A percentile compares a stretch with the other conserved stretches of the same genome.
Conservation (phyloP, 1,284 basidiomycete species). For the Ganoderma sinense region DNA sequence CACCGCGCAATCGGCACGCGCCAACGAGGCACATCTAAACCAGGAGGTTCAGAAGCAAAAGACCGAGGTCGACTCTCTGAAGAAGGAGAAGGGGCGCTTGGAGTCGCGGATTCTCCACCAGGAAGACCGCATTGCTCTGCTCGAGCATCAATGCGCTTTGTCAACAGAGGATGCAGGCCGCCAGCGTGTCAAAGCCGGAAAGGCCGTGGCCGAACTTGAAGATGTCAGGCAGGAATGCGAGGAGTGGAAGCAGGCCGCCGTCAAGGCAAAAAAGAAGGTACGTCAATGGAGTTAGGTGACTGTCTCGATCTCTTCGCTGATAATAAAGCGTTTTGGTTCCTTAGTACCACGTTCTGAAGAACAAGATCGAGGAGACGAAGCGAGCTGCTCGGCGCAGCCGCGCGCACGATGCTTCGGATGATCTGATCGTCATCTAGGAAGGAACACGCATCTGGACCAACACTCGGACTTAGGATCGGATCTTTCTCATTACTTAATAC, state of each 20-base stretch:
- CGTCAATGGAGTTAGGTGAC: neutral
- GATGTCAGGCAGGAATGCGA: constrained; percentile 13
- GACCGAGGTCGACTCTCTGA: constrained; percentile 1
- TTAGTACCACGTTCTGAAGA: constrained; percentile 29
- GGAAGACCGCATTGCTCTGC: constrained; percentile 13
- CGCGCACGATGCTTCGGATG: constrained; percentile 16
- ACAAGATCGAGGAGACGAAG: constrained; percentile 19
- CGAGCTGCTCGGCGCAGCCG: constrained; percentile 10
- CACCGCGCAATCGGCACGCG: constrained; percentile 8
- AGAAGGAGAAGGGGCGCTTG: constrained; percentile 9
- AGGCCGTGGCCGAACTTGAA: constrained; percentile 7
- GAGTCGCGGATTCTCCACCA: constrained; percentile 5
- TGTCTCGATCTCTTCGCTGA: neutral
- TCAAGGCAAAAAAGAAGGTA: constrained; percentile 29
- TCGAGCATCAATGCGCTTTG: constrained; percentile 17
- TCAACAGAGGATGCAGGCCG: constrained; percentile 18
- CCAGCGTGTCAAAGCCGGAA: constrained; percentile 12
- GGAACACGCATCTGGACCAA: neutral
- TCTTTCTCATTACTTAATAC: neutral
- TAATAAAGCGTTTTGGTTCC: neutral
- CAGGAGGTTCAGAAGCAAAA: constrained; percentile 12
- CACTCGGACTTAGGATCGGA: neutral
- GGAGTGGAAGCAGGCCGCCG: constrained; percentile 21
- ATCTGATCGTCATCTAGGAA: constrained; percentile 20
- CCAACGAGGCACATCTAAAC: neutral